phyloP scores from a whole-genome alignment of 208 protist species.

The Crithidia acanthocephali region DNA sequence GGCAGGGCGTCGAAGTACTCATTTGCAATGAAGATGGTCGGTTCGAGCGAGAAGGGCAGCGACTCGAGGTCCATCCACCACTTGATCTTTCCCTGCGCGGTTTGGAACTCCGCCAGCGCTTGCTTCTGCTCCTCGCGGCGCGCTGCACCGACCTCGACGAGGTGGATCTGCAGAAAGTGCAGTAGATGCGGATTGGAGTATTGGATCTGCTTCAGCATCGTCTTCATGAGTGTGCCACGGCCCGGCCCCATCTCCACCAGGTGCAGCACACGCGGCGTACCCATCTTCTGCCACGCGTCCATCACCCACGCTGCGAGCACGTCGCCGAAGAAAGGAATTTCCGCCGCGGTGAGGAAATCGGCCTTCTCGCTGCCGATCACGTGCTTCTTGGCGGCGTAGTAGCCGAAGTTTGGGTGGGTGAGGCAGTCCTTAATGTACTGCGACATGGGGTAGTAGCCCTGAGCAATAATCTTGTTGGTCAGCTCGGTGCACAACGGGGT shows the following conservation, averaged over 20 bases:
- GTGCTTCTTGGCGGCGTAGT: constrained; percentile 87
- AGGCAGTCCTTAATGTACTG: constrained; percentile 93
- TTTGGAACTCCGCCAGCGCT: constrained; percentile 83
- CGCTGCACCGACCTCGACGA: constrained; percentile 88
- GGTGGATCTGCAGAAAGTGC: constrained; percentile 87
- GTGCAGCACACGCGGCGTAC: constrained; percentile 85
- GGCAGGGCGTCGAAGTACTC: constrained; percentile 94
- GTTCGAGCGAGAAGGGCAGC: constrained; percentile 81
- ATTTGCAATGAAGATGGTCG: constrained; percentile 89
- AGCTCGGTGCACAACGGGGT: constrained; percentile 86
- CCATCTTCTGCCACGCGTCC: constrained; percentile 93
- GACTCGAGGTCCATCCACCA: constrained; percentile 90
- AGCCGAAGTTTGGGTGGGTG: constrained; percentile 88
- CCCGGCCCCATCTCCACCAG: constrained; percentile 91
- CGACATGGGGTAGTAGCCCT: constrained; percentile 90
- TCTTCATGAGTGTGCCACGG: constrained; percentile 88
- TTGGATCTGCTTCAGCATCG: constrained; percentile 83
- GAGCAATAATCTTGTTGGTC: constrained; percentile 79
- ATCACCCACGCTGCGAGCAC: constrained; percentile 90
- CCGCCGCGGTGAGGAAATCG: constrained; percentile 92
- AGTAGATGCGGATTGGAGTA: constrained; percentile 90
- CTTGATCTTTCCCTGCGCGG: constrained; percentile 82
- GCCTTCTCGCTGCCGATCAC: constrained; percentile 88
- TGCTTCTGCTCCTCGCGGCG: constrained; percentile 87
- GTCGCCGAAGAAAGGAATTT: constrained; percentile 93